Conservation (phyloP, 441 rosid species). For the Francoa sonchifolia region DNA sequence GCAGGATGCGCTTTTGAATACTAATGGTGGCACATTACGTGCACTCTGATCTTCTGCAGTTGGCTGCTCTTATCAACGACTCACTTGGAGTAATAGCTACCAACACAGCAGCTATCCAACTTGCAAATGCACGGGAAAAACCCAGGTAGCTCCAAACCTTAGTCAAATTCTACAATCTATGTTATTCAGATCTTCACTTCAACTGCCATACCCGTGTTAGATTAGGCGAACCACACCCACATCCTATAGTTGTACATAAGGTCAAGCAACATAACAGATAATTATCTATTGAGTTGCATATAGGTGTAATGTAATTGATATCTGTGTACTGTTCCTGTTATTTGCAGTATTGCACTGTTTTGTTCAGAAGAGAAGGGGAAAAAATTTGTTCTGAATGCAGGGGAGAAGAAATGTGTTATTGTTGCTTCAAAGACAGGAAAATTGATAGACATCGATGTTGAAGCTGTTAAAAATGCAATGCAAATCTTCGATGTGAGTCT, state of each 20-base stretch:
- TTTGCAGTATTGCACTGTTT: slow-evolving; percentile 71
- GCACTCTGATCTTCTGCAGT: slow-evolving; percentile 26
- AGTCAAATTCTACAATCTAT: neutral
- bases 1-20: neutral
- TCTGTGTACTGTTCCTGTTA: neutral
- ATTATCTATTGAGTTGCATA: neutral
- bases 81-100: slow-evolving; percentile 87
- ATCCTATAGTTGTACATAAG: too few species aligned
- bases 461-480: slow-evolving; percentile 47
- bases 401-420: slow-evolving; percentile 50
- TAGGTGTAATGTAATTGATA: neutral
- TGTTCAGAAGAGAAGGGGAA: slow-evolving; percentile 58
- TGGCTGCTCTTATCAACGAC: slow-evolving; percentile 83
- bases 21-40: neutral
- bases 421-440: slow-evolving; percentile 63
- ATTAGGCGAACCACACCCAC: too few species aligned
- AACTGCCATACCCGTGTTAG: neutral
- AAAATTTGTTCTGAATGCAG: slow-evolving; percentile 53
- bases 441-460: slow-evolving; percentile 49
- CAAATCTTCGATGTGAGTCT: slow-evolving; percentile 45
- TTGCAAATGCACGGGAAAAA: slow-evolving; percentile 62
- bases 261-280: too few species aligned
- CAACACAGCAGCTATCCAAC: slow-evolving; percentile 81
- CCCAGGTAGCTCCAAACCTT: slow-evolving; percentile 34
- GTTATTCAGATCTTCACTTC: neutral